Evolutionary conservation across 2,329 filamentous ascomycete genomes (phyloP), one percentile per base, ranked within the genome.

Genomic region (Stagonosporopsis tanaceti): DNA sequence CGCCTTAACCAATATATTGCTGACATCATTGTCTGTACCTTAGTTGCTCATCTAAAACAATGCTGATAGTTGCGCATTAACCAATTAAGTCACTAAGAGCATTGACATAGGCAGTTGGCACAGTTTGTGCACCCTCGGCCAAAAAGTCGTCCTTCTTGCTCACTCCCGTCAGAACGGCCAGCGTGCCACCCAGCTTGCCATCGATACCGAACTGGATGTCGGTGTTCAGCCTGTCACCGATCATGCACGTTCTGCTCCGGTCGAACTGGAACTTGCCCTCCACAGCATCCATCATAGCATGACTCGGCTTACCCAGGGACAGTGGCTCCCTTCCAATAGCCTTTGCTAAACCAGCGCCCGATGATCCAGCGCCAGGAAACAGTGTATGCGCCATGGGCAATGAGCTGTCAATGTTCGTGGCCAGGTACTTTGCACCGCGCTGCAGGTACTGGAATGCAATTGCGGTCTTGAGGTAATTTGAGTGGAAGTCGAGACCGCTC

Each of bases 241-340:
- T 86, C 95, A 99, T 99, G 78, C 95, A 98, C 1, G 95, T 91
- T 66, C 87, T 87, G 59, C 84, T 86, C 35, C 93, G 86, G 75
- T 98, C 89, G 51, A 99, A 89, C 65, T 90, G 84, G 77, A 98
- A 97, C 78, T 96, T 97, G 57, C 94, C 94, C 81, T 98, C 94
- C 55, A 99, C 90, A 3, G 95, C 93, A 76, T 98, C 94, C 94
- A 99, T 97, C 95, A 99, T 99, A 4, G 94, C 94, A 80, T 97
- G 93, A 74, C 92, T 97, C 3, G 95, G 95, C 80, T 99, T 99
- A 0, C 95, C 95, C 38, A 98, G 80, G 3, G 91, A 88, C 30
- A 92, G 78, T 0, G 95, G 94, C 68, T 90, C 83, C 73, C 86
- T 79, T 3, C 84, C 84, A 17, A 78, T 79, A 4, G 80, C 79